phyloP scores from a whole-genome alignment of 1,284 basidiomycete genomes.

The Trichosporon sp. region DNA sequence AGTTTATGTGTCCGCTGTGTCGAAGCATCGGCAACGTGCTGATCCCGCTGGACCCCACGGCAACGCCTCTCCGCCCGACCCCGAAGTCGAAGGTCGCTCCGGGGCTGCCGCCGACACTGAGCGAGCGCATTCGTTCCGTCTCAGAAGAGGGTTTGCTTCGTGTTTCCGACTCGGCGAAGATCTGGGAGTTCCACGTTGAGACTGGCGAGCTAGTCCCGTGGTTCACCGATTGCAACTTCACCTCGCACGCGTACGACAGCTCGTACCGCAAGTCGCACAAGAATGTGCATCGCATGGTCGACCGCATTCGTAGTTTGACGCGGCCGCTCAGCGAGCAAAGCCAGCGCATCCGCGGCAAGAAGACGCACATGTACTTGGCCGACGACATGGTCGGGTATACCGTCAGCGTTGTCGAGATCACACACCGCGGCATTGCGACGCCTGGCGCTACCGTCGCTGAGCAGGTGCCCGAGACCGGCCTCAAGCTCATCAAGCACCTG shows the following conservation, averaged over 20 bases:
- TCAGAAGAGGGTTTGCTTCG: slow-evolving; percentile 41
- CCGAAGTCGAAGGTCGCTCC: slow-evolving; percentile 18
- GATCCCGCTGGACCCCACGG: slow-evolving; percentile 61
- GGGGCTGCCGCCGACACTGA: slow-evolving; percentile 26
- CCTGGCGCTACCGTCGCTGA: slow-evolving; percentile 57
- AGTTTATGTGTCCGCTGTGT: slow-evolving; percentile 97
- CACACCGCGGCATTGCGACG: slow-evolving; percentile 61
- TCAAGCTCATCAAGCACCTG: slow-evolving; percentile 68
- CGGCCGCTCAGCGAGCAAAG: slow-evolving; percentile 44
- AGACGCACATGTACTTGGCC: slow-evolving; percentile 65
- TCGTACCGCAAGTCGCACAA: slow-evolving; percentile 25
- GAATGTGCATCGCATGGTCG: slow-evolving; percentile 37
- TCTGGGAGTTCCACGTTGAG: slow-evolving; percentile 47
- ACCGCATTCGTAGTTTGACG: slow-evolving; percentile 37
- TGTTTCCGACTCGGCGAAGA: slow-evolving; percentile 40
- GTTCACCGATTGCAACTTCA: slow-evolving; percentile 41
- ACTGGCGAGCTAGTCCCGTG: slow-evolving; percentile 46
- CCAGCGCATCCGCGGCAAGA: slow-evolving; percentile 39
- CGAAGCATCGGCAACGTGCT: slow-evolving; percentile 94
- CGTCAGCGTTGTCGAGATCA: slow-evolving; percentile 71
- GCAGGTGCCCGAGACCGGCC: slow-evolving; percentile 68
- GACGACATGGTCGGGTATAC: slow-evolving; percentile 89
- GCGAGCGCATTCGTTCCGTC: slow-evolving; percentile 40
- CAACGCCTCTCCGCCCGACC: slow-evolving; percentile 18
- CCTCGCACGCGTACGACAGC: slow-evolving; percentile 25